Base-by-base conservation (phyloP, 345 rosid species). In the Acer yangbiense region DNA sequence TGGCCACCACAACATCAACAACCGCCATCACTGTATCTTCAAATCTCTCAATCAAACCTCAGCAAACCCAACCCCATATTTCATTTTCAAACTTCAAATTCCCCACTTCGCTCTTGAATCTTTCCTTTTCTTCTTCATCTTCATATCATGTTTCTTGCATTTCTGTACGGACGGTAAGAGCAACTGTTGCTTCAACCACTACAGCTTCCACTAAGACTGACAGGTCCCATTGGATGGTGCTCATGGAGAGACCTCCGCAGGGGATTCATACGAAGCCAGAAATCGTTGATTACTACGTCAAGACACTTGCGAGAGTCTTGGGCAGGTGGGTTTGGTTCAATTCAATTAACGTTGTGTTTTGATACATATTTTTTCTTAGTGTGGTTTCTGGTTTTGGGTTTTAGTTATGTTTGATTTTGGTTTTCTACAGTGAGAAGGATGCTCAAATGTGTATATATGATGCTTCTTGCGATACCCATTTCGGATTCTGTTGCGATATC, bases 401-500 rank as follows among this genome's bases (percentile, higher is more conserved):
- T 52, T 12, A 32, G 16, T 29, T 63, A 25, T 17, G 68, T 48
- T 39, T 18, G 60, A 18, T 29, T 74, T 73, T 73, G 65, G 21
- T 29, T 86, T 72, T 25, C 62, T 75, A 14, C 79, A 93, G 95
- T 76, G 85, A 88, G 82, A 86, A 81, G 57, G 97, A 91, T 83
- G 98, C 98, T 70, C 93, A 93, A 75, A 85, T 84, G 89, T 83
- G 92, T 83, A 87, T 93, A 54, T 95, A 91, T 58, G 87, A 90
- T 79, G 89, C 83, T 80, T 95, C 90, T 75, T 75, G 71, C 48
- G 87, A 88, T 79, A 79, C 82, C 62, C 86, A 80, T 71, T 93
- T 90, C 72, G 94, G 94, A 16, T 95, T 94, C 85, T 88, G 91
- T 68, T 94, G 98, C 77, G 86, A 90, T 39, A 78, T 93, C 39